Conservation (phyloP, 139 green algal genomes). For the Chlamydomonas sp. region DNA sequence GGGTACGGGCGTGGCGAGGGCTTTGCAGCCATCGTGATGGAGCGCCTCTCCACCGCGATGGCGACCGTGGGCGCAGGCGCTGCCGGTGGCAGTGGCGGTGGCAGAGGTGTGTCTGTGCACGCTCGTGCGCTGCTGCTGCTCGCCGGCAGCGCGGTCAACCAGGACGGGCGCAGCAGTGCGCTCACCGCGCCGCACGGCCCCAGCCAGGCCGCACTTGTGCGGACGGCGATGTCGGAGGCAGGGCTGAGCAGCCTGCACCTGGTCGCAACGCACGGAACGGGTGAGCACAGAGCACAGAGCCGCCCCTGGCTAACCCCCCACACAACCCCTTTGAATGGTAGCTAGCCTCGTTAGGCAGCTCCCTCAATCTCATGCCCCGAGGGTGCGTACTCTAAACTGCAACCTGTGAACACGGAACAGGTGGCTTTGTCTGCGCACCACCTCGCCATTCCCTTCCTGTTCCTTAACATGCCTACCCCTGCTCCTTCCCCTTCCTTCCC, state of each 20-base stretch:
- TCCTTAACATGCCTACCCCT: no score
- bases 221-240: conserved; percentile 31
- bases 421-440: no score
- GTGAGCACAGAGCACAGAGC: no score
- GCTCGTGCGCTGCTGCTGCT: conserved; percentile 47
- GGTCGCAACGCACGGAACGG: conserved; percentile 45
- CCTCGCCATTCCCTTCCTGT: no score
- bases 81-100: background rate
- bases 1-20: conserved; percentile 80
- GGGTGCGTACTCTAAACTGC: no score
- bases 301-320: no score
- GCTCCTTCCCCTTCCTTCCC: no score
- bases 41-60: conserved; percentile 45
- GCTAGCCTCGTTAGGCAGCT: no score
- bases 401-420: conserved; percentile 15
- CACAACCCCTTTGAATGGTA: no score
- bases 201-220: conserved; percentile 58
- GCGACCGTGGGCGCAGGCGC: conserved; percentile 13
- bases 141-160: conserved; percentile 68
- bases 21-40: conserved; percentile 48
- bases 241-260: conserved; percentile 17
- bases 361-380: no score
- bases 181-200: conserved; percentile 80
- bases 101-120: no score
- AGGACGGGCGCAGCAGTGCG: conserved; percentile 76